Evolutionary conservation across 2,329 filamentous ascomycete species (phyloP), one percentile per base, ranked within the genome.

Genomic region (Cordyceps cicadae): DNA sequence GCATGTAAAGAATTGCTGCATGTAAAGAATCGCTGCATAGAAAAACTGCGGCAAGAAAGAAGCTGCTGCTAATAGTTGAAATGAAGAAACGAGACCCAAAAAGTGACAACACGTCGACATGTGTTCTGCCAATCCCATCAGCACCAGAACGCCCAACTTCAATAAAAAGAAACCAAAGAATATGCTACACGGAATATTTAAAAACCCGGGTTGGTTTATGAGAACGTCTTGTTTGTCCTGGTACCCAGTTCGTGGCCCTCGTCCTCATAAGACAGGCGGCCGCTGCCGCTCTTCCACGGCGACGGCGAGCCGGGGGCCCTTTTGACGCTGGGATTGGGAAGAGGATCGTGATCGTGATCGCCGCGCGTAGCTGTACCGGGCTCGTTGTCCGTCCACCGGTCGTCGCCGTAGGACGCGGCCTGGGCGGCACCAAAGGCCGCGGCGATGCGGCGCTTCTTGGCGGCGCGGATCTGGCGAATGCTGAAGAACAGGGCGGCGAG

Each of bases 401-500:
- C 54, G 21, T 59, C 55, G 37, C 61, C 56, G 46, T 62, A 62
- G 12, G 51, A 54, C 1, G 50, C 50, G 14, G 61, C 61, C 7
- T 59, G 55, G 17, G 61, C 61, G 7, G 61, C 55, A 37, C 61
- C 61, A 56, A 62, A 62, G 24, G 56, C 55, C 0, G 61, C 61
- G 3, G 61, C 61, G 37, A 55, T 63, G 21, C 63, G 64, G 41
- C 64, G 67, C 54, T 65, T 66, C 48, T 64, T 69, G 51, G 66
- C 63, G 54, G 71, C 53, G 59, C 66, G 71, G 58, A 64, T 66
- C 39, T 66, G 66, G 39, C 70, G 68, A 50, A 72, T 67, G 56
- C 70, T 72, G 50, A 74, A 68, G 56, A 75, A 65, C 24, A 80
- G 64, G 53, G 78, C 68, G 37, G 72, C 69, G 5, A 81, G 69